Evolutionary conservation across 345 rosid genomes (phyloP), one percentile per base, ranked within the genome.

Genomic region (Leavenworthia alabamica): DNA sequence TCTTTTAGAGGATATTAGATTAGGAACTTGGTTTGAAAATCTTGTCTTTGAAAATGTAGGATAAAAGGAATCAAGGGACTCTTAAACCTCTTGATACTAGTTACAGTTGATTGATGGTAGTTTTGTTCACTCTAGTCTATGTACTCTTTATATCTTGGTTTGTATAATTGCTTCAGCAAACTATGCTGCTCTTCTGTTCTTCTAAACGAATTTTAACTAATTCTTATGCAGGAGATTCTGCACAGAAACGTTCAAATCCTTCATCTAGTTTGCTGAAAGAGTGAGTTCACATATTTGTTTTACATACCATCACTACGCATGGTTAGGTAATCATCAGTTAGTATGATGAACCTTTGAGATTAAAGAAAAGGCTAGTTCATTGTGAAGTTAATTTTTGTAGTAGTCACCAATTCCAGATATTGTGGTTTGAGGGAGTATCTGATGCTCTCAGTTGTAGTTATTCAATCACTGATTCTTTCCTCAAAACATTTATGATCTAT

Each of bases 161-260:
- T 52, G 20, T 22, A 65, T 40, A 47, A 54, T 60, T 17, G 37
- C 23, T 63, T 57, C 44, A 41, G 20, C 48, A 8, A 19, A 40
- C 33, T 32, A 15, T 20, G 27, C 36, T 17, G 26, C 4, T 57
- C 48, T 6, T 73, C 52, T 7, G 1, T 58, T 74, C 39, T 53
- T 47, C 28, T 64, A 14, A 71, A 28, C 10, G 6, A 8, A 16
- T n/a, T 37, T 65, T 26, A 51, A 66, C 40, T 60, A 45, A 26
- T 35, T 66, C 54, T 24, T 23, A 7, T 71, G 5, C 79, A 89
- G 97, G 97, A 57, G 94, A 89, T 64, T 93, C 89, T 77, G 88
- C 97, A 16, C 96, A 89, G 75, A 56, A 75, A 37, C 75, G 89
- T 52, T 77, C 97, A 54, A 97, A 89, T 75, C 99, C 99, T 74